Evolutionary conservation across 2,329 filamentous ascomycete species (phyloP).

Genomic region (Penicillium decumbens): DNA sequence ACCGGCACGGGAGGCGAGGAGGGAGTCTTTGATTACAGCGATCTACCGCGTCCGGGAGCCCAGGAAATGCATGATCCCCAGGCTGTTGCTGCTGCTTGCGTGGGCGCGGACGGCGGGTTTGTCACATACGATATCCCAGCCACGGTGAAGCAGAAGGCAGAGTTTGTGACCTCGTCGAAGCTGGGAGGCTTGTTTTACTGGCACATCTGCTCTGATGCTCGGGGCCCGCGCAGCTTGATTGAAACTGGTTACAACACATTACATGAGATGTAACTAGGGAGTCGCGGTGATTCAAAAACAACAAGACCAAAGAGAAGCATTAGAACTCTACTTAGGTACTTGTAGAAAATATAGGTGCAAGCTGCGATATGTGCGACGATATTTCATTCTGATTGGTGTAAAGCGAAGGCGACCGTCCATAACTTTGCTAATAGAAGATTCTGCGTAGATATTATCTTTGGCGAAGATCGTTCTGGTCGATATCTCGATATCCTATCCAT

Average conservation of each 20-base stretch:
- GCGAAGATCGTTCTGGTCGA: background rate
- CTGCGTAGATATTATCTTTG: too few species aligned
- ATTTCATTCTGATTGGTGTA: background rate
- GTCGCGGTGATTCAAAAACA: background rate
- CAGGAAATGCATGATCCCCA: constrained; percentile 65
- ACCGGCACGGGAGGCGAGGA: constrained; percentile 54
- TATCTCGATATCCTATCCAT: background rate
- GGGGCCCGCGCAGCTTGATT: constrained; percentile 55
- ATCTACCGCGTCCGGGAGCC: constrained; percentile 59
- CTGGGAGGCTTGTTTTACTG: constrained; percentile 78
- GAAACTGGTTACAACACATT: constrained; percentile 56
- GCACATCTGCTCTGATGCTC: constrained; percentile 68
- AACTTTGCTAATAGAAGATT: too few species aligned
- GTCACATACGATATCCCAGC: constrained; percentile 75
- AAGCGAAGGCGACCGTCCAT: too few species aligned
- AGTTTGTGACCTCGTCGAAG: constrained; percentile 65
- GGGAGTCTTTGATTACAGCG: constrained; percentile 68
- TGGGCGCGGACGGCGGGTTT: constrained; percentile 68
- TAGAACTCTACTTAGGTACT: too few species aligned
- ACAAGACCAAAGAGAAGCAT: background rate
- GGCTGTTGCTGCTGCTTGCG: constrained; percentile 64
- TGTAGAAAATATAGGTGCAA: background rate
- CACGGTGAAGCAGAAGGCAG: constrained; percentile 70
- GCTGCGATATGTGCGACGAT: background rate
- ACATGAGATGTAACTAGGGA: constrained; percentile 35